Evolutionary conservation across 345 rosid genomes (phyloP), one percentile per base, ranked within the genome.

Genomic region (Pistacia atlantica): DNA sequence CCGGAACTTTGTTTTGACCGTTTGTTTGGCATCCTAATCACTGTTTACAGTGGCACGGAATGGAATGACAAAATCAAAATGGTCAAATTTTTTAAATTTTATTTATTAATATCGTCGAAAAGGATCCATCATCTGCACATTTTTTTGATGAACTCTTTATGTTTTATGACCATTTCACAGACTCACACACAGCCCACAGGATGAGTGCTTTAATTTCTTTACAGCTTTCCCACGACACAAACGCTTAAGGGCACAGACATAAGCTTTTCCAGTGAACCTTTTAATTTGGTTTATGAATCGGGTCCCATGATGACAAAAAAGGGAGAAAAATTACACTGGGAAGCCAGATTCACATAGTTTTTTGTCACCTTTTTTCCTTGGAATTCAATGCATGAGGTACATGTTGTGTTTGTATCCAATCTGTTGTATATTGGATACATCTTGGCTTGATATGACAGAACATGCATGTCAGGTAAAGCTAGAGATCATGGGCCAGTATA

Each of bases 1-100:
- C 83, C 82, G 76, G 57, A 65, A 65, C 59, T 16, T 28, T 11
- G 52, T 56, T 77, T 77, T 81, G 83, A 73, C 78, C 67, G 33
- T 65, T 55, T 22, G 7, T 22, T 74, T 33, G 42, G 52, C 38
- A 22, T 14, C 17, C 52, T 74, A 37, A 22, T 74, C 70, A 2
- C 51, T n/a, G 62, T 64, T 63, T 33, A 60, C 2, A 33, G 48
- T 20, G 75, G 33, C 35, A 22, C 31, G 1, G 0, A 18, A 8
- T 45, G 51, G 16, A 42, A 52, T 61, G 60, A 63, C 37, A 14
- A 20, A 37, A 37, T 2, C 3, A 37, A 37, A 45, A 13, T 31
- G 4, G 16, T 33, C 64, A 11, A 10, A 12, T 10, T 0, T 11
- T 22, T 28, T 0, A 38, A 38, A 38, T 38, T 38, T 38, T 38